These are phyloP conservation scores for Aspergillus awamori DNA, from an alignment of 2,329 filamentous ascomycete species.

Conservation along the genomic window DNA sequence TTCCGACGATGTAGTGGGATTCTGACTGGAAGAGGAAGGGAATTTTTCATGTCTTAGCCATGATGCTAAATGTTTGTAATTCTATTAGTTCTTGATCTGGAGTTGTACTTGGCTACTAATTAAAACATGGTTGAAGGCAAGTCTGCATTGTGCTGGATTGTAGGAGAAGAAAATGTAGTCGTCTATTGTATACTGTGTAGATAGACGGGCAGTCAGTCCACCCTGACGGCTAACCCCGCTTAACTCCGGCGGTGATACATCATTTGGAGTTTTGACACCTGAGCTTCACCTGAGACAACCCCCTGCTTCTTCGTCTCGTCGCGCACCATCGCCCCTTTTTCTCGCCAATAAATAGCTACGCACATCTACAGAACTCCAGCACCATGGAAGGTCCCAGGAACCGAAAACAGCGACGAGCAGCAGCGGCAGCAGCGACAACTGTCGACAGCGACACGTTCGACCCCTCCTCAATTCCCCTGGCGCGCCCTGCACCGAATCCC, in stretches of 20 bases:
- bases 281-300: neutral
- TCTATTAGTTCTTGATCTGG: no score
- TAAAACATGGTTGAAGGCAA: no score
- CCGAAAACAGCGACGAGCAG: slow-evolving; percentile 45
- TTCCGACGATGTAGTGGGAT: no score
- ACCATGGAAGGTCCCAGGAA: slow-evolving; percentile 38
- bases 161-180: neutral
- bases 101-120: no score
- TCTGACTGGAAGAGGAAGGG: no score
- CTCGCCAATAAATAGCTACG: neutral
- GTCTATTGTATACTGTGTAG: neutral
- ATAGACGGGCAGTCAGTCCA: neutral
- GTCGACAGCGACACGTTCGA: slow-evolving; percentile 28
- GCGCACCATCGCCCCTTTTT: slow-evolving; percentile 6
- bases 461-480: slow-evolving; percentile 38
- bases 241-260: slow-evolving; percentile 20
- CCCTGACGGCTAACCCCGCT: slow-evolving; percentile 20
- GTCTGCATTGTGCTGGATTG: neutral
- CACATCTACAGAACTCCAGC: neutral
- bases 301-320: neutral
- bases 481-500: slow-evolving; percentile 27
- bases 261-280: slow-evolving; percentile 11
- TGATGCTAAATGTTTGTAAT: no score
- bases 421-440: slow-evolving; percentile 26
- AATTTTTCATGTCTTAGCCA: no score